Evolutionary conservation across 2,329 filamentous ascomycete species (phyloP), one percentile per base, ranked within the genome.

Genomic region (Venturia oleaginea): DNA sequence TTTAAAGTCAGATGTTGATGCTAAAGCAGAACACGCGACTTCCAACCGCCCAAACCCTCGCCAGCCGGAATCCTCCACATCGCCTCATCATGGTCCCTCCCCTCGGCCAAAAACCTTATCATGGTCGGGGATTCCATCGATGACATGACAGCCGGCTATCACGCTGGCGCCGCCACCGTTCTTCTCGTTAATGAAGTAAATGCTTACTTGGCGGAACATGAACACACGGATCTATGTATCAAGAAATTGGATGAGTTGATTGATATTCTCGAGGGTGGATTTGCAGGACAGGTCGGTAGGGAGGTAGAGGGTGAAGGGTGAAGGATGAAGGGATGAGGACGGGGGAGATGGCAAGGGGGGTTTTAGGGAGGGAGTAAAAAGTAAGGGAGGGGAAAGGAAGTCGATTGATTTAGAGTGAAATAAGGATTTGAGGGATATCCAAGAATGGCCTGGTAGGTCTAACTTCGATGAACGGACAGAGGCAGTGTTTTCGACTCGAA

Each of bases 1-100:
- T 59, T 4, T 27, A 11, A 17, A 24, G 30, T 7, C 24, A 19
- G 27, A 4, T 17, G 27, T 22, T 62, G 22, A 51, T 17, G 22
- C 2, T 10, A 13, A 51, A 13, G 4, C 34, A 62, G 61, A 46
- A 97, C 92, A 8, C 83, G 93, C 13, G 91, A 92, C 65, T 94
- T 92, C 76, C 81, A 79, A 55, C 92, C 85, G 43, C 90, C 92
- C 8, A 97, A 97, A 76, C 93, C 93, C 0, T 84, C 91, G 70
- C 93, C 93, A 0, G 91, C 90, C 0, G 92, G 92, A 0, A 92
- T 97, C 64, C 72, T 95, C 73, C 89, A 94, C 74, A 96, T 97
- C 69, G 91, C 92, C 0, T 80, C 83, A 67, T 77, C 80, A 65
- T 96, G 92, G 92, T 87, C 84, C 0, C 74, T 93, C 24, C 67